Evolutionary conservation across 2,329 filamentous ascomycete genomes (phyloP), one percentile per base, ranked within the genome.

Genomic region (Myriosclerotinia duriaeana): DNA sequence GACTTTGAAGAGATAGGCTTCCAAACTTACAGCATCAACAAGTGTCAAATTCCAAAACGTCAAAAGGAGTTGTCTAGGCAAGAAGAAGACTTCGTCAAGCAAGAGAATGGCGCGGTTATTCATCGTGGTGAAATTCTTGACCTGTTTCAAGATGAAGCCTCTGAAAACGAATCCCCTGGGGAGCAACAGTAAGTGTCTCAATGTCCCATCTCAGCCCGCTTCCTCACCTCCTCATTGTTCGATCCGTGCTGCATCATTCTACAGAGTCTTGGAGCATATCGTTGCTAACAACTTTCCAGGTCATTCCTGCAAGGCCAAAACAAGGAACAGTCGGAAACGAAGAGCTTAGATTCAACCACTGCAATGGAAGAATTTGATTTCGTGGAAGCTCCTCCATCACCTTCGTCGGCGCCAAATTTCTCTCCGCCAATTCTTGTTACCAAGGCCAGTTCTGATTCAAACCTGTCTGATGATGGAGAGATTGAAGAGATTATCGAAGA

Each of bases 51-150:
- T 26, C 65, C 56, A 7, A 70, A 67, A 15, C 56, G 64, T 36
- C 50, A 66, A 50, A 53, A 17, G 55, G 56, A 40, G 34, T 40
- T 50, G 15, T 4, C 42, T n/a, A 61, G 26, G 5, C 48, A 68
- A n/a, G 38, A 67, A 3, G 72, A 76, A 3, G 73, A 76, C 56
- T 72, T 67, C n/a, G 71, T 77, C 52, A 65, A 69, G 38, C 71
- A 71, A 52, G 71, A 73, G 34, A 70, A 76, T 61, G 75, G 75
- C 53, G 64, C 71, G 9, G 63, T 74, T 54, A 66, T 76, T 56
- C 76, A 76, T 64, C 72, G 75, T 36, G 76, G 75, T 30, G 75
- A 77, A 66, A 67, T 73, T 36, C 72, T 77, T 34, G 73, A 76
- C 58, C 53, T 77, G 2, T 77, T 77, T 65, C 61, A 69, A 11